Evolutionary conservation across 305 asterid species (phyloP), one percentile per base, ranked within the genome.

Genomic region (Ilex paraguariensis): DNA sequence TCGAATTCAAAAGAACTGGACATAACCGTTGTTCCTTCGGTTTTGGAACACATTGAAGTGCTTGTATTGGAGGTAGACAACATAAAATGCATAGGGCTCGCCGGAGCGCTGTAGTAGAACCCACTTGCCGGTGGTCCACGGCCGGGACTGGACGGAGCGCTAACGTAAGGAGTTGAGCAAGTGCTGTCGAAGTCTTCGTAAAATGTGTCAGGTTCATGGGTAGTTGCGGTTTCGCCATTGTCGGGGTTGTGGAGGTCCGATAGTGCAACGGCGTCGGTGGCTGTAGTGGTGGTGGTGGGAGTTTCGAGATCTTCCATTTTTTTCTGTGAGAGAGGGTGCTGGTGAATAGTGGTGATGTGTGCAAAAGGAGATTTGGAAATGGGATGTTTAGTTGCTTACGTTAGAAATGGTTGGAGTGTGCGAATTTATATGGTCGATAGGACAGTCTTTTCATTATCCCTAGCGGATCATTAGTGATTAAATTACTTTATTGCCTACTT

Each of bases 71-170:
- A 21, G 6, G 79, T 15, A 6, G 96, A 82, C 4, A 80, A 68
- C 33, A 82, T 57, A 31, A 85, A 89, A 66, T 91, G 98, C 87
- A 82, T 85, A 72, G 98, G 97, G 56, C 97, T 91, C 7, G 96
- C 77, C 14, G 98, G 97, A 31, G 98, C 98, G 63, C 97, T 89
- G 70, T 87, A 87, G 76, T 83, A 91, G 69, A 74, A 91, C 31
- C 95, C 95, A 16, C 79, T 15, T 40, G 71, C 63, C 16, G 81
- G 79, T 10, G 79, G 14, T 56, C 54, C 75, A 49, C 87, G 97
- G 71, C 89, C 81, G 10, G 98, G 98, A 70, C 95, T 87, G 15
- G 97, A 89, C 4, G 97, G 98, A 11, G 98, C 98, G 56, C 96
- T 87, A 39, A 87, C 98, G 75, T 81, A 91, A 10, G 98, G 98